Evolutionary conservation across 306 rosid genomes (phyloP).

Genomic region (Trifolium pratense): DNA sequence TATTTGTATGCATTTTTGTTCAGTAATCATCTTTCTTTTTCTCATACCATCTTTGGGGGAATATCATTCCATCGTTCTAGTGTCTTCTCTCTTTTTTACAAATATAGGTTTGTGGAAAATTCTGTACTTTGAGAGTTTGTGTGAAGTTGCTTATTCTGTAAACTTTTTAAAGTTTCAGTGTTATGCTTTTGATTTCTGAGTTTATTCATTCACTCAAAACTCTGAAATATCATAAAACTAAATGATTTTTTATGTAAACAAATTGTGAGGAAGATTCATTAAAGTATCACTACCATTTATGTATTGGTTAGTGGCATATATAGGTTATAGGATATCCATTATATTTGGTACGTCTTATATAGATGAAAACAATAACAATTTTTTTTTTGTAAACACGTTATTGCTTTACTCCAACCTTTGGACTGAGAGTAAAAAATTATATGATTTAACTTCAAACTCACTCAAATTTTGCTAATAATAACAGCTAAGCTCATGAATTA

Average conservation of each 20-base stretch:
- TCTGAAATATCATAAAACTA: slow-evolving; percentile 8
- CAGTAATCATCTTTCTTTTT: slow-evolving; percentile 3
- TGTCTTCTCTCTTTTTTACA: no score
- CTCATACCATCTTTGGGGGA: no score
- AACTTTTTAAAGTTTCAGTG: neutral
- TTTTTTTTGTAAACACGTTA: neutral
- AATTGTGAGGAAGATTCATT: neutral
- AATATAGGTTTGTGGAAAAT: neutral
- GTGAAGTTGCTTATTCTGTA: neutral
- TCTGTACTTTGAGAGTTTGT: neutral
- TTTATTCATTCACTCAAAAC: neutral
- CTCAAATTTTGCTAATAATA: neutral
- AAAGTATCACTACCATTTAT: neutral
- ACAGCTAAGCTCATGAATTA: neutral
- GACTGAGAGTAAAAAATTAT: neutral
- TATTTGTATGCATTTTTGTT: slow-evolving; percentile 13
- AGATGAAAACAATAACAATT: neutral
- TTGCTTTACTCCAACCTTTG: neutral
- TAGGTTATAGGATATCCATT: neutral
- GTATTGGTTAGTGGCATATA: neutral
- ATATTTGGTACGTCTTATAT: neutral
- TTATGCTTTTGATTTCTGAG: neutral
- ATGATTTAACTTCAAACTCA: slow-evolving; percentile 6
- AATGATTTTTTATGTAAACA: neutral
- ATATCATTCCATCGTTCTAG: no score